phyloP scores from a whole-genome alignment of 106 monocot genomes.

The Ottelia alismoides region DNA sequence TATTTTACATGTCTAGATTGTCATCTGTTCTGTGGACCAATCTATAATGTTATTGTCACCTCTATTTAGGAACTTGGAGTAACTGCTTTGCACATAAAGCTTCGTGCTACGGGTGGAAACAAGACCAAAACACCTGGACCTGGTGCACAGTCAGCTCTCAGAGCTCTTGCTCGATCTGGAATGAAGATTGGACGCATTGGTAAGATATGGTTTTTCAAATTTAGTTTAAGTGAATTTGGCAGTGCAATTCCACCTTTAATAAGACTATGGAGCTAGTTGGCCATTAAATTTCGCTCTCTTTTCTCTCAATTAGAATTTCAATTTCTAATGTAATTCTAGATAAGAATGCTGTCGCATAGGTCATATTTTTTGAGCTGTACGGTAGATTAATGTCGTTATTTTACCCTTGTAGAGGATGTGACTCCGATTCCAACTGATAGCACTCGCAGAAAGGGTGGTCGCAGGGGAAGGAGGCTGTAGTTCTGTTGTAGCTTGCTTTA shows the following conservation, averaged over 20 bases:
- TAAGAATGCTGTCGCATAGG: not conserved
- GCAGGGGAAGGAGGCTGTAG: constrained; percentile 84
- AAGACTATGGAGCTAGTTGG: too few relatives aligned
- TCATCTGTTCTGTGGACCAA: too few relatives aligned
- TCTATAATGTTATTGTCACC: too few relatives aligned
- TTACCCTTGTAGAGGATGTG: constrained; percentile 82
- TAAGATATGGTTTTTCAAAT: not conserved
- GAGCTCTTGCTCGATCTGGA: too few relatives aligned
- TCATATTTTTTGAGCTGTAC: not conserved
- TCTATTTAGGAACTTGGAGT: constrained; percentile 13
- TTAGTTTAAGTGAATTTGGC: too few relatives aligned
- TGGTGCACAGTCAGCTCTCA: constrained; percentile 17
- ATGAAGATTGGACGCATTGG: constrained; percentile 22
- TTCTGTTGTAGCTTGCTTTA: too few relatives aligned
- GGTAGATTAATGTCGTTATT: too few relatives aligned
- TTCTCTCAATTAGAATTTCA: too few relatives aligned
- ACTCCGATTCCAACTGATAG: constrained; percentile 90
- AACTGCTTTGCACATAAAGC: constrained; percentile 17
- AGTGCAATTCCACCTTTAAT: too few relatives aligned
- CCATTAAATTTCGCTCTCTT: not conserved
- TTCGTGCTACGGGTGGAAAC: constrained; percentile 18
- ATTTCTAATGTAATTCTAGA: not conserved
- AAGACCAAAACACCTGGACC: constrained; percentile 19
- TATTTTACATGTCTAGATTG: too few relatives aligned
- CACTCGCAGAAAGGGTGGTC: constrained; percentile 86